Evolutionary conservation across 805 yeast genomes (phyloP).

Genomic region (Wickerhamiella australiensis): DNA sequence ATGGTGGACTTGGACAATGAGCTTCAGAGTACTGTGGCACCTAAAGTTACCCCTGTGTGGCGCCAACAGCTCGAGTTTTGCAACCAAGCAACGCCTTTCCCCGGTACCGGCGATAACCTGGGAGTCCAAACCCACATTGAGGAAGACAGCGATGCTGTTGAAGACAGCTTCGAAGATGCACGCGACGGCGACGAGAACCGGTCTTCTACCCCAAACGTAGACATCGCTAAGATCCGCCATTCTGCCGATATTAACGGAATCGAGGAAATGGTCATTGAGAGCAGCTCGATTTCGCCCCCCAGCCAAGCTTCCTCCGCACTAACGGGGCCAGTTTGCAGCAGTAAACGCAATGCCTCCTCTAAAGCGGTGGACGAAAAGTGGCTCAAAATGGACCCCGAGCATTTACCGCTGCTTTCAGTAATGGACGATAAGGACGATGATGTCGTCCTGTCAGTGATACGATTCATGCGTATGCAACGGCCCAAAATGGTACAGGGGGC

Average conservation of each 20-base stretch:
- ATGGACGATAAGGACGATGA: conserved; percentile 15
- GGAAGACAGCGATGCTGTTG: background rate
- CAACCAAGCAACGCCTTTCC: conserved; percentile 16
- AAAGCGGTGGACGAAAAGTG: background rate
- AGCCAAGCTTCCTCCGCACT: conserved; percentile 1
- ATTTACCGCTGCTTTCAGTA: conserved; percentile 19
- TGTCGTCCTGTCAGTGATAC: conserved; percentile 23
- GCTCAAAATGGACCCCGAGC: conserved; percentile 14
- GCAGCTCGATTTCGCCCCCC: background rate
- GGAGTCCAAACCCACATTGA: background rate
- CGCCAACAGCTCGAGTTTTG: conserved; percentile 12
- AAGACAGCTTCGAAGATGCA: background rate
- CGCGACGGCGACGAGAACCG: background rate
- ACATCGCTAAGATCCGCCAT: background rate
- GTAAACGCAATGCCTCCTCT: background rate
- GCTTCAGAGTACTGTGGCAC: conserved; percentile 17
- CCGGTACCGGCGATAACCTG: background rate
- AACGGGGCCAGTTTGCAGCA: background rate
- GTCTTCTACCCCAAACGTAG: background rate
- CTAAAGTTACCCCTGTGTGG: conserved; percentile 20
- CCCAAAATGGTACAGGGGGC: conserved; percentile 34
- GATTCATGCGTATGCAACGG: conserved; percentile 31
- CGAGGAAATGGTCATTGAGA: background rate
- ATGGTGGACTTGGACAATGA: conserved; percentile 21
- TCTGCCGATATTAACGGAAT: background rate